A percentile compares a stretch with the other conserved stretches of the same genome.
Evolutionary conservation across 2,329 filamentous ascomycete genomes (phyloP).

Genomic region (Pestalotiopsis sp.): DNA sequence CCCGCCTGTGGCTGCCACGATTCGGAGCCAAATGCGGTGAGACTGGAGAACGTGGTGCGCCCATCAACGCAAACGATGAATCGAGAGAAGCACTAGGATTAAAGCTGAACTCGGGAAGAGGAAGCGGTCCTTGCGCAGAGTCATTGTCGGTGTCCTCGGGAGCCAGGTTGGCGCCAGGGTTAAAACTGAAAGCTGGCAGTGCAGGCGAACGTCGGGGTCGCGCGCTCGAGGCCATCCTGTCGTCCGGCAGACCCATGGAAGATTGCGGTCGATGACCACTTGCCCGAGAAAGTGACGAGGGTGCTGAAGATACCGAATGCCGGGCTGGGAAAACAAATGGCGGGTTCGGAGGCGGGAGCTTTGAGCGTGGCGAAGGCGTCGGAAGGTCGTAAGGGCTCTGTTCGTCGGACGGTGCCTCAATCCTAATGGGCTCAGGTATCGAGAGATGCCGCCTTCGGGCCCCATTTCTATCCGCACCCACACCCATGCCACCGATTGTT

Average conservation of each 20-base stretch:
- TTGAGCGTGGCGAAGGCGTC: slow-evolving; percentile 35
- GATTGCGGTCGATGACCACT: slow-evolving; percentile 56
- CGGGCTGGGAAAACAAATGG: slow-evolving; percentile 65
- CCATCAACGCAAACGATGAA: slow-evolving; percentile 41
- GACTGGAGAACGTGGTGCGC: slow-evolving; percentile 56
- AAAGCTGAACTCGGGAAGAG: slow-evolving; percentile 58
- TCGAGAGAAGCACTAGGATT: slow-evolving; percentile 46
- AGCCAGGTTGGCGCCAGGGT: slow-evolving; percentile 34
- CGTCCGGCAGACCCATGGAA: slow-evolving; percentile 43
- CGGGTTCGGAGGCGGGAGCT: slow-evolving; percentile 60
- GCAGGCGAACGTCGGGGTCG: slow-evolving; percentile 24
- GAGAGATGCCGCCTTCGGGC: slow-evolving; percentile 25
- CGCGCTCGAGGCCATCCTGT: slow-evolving; percentile 12
- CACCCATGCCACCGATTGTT: slow-evolving; percentile 4
- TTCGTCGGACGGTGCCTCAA: slow-evolving; percentile 27
- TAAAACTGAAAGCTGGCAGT: slow-evolving; percentile 35
- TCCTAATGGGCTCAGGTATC: slow-evolving; percentile 28
- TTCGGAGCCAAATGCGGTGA: slow-evolving; percentile 52
- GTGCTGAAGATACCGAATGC: slow-evolving; percentile 48
- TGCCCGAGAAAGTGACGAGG: slow-evolving; percentile 50
- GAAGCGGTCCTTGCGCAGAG: slow-evolving; percentile 37
- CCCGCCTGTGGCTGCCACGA: slow-evolving; percentile 77
- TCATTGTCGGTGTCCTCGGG: slow-evolving; percentile 32
- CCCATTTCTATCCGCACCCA: slow-evolving; percentile 21
- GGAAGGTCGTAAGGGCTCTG: slow-evolving; percentile 27